Evolutionary conservation across 2,329 filamentous ascomycete species (phyloP).

Genomic region (Blastomyces silverae): DNA sequence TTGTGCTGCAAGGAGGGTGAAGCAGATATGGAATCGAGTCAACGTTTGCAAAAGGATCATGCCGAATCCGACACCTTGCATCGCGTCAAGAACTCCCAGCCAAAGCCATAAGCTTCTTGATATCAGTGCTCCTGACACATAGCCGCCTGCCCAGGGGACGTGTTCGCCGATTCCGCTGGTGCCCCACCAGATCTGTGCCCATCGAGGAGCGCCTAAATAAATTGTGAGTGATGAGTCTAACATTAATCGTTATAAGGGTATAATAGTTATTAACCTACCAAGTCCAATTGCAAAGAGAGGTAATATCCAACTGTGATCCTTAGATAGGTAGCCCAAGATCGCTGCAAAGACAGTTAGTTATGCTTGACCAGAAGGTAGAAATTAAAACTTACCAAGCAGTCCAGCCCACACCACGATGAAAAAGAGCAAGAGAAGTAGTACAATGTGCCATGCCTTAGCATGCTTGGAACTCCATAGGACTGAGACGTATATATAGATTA

Average conservation of each 20-base stretch:
- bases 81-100: slow-evolving; percentile 58
- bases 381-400: slow-evolving; percentile 25
- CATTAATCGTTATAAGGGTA: neutral
- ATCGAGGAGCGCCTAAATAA: slow-evolving; percentile 50
- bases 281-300: slow-evolving; percentile 62
- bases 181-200: slow-evolving; percentile 63
- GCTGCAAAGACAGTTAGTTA: slow-evolving; percentile 37
- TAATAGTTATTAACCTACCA: slow-evolving; percentile 26
- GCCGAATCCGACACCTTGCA: slow-evolving; percentile 61
- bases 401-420: slow-evolving; percentile 52
- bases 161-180: slow-evolving; percentile 55
- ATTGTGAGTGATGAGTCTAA: neutral
- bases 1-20: slow-evolving; percentile 44
- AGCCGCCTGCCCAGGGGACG: slow-evolving; percentile 56
- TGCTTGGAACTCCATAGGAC: slow-evolving; percentile 54
- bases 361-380: neutral
- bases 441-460: slow-evolving; percentile 51
- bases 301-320: slow-evolving; percentile 58
- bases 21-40: slow-evolving; percentile 55
- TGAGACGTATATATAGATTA: slow-evolving; percentile 17
- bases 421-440: slow-evolving; percentile 45
- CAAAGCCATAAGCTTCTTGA: slow-evolving; percentile 58
- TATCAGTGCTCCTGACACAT: slow-evolving; percentile 50
- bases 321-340: slow-evolving; percentile 50
- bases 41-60: slow-evolving; percentile 62